Evolutionary conservation across 495 filamentous ascomycete genomes (phyloP).

Genomic region (Cladorrhinum samala): DNA sequence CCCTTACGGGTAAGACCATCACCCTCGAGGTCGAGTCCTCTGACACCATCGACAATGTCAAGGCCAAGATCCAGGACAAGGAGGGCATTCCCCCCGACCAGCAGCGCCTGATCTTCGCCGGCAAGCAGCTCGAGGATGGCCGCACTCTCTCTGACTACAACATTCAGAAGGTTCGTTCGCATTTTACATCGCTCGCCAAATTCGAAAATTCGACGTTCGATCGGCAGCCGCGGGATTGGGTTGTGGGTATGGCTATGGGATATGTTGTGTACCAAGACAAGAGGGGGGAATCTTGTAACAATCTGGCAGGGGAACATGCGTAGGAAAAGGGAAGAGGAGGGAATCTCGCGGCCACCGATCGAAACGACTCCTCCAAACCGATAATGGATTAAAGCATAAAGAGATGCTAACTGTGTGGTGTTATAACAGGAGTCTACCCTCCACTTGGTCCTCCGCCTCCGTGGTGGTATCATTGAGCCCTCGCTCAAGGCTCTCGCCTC

Average conservation of each 20-base stretch:
- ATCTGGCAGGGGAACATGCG: neutral
- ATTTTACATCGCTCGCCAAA: neutral
- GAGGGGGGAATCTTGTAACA: too few species aligned
- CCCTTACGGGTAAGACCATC: conserved; percentile 99
- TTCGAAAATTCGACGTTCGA: conserved; percentile 3
- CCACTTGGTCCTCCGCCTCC: conserved; percentile 97
- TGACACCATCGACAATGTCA: conserved; percentile 99
- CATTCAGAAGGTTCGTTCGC: conserved; percentile 90
- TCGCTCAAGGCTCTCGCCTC: conserved; percentile 95
- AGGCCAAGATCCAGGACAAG: conserved; percentile 98
- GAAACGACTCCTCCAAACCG: too few species aligned
- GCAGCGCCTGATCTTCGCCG: conserved; percentile 98
- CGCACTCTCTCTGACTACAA: conserved; percentile 98
- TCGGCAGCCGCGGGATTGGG: conserved; percentile 1
- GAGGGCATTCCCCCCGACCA: conserved; percentile 99
- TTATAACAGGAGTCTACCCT: conserved; percentile 84
- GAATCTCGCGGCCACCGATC: conserved; percentile 2
- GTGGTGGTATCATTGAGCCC: conserved; percentile 99
- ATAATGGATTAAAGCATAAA: too few species aligned
- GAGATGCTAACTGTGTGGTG: conserved; percentile 8
- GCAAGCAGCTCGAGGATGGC: conserved; percentile 99
- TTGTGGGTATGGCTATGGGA: neutral
- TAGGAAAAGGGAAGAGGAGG: conserved; percentile 4
- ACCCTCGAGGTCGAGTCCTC: conserved; percentile 98
- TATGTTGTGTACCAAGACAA: too few species aligned